These are phyloP conservation scores for Cryphonectria carpinicola DNA, from an alignment of 2,329 filamentous ascomycete genomes.

Conservation along the genomic window DNA sequence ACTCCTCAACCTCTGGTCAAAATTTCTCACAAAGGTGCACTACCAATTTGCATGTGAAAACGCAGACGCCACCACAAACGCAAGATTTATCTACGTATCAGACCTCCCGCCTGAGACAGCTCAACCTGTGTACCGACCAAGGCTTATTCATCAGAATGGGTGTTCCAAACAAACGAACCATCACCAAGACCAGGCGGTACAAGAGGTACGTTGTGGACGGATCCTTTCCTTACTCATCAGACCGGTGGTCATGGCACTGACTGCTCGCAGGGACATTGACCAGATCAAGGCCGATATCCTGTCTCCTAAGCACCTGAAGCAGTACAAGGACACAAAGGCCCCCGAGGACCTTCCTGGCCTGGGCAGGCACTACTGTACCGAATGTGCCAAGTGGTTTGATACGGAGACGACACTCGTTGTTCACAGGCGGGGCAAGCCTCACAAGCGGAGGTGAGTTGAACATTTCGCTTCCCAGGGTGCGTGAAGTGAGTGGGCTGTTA, in stretches of 20 bases:
- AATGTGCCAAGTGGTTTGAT: constrained; percentile 98
- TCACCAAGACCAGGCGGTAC: constrained; percentile 75
- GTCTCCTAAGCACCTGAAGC: constrained; percentile 77
- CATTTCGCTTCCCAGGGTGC: neutral
- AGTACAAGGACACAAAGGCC: constrained; percentile 78
- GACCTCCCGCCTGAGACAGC: neutral
- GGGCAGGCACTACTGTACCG: constrained; percentile 83
- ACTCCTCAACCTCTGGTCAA: constrained; percentile 14
- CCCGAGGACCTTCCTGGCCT: constrained; percentile 86
- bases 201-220: constrained; percentile 55
- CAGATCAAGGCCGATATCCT: constrained; percentile 84
- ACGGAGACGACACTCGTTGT: constrained; percentile 73
- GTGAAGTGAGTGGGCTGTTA: neutral
- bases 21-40: constrained; percentile 20
- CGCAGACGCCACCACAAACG: constrained; percentile 7
- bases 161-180: constrained; percentile 66
- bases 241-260: constrained; percentile 23
- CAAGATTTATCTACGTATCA: neutral
- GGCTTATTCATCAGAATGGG: constrained; percentile 59
- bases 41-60: constrained; percentile 26
- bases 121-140: neutral
- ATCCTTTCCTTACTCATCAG: constrained; percentile 28
- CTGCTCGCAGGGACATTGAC: constrained; percentile 75
- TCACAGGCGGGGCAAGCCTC: constrained; percentile 86
- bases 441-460: constrained; percentile 76